These are phyloP conservation scores for Starmerella geochares DNA, from an alignment of 805 yeast species.

Conservation along the genomic window DNA sequence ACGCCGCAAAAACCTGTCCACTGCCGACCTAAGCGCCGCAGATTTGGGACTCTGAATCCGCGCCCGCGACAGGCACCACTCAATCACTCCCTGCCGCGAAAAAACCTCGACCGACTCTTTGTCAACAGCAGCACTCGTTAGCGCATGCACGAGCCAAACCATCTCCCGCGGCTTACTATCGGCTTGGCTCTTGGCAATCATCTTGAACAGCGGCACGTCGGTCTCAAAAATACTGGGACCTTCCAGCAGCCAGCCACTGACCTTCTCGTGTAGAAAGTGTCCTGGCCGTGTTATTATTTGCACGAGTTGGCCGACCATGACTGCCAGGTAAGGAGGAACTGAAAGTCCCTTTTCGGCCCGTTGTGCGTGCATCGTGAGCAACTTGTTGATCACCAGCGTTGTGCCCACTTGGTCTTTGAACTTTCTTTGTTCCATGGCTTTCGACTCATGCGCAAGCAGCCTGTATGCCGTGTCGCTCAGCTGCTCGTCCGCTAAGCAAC, in stretches of 20 bases:
- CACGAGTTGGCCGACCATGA: slow-evolving; percentile 45
- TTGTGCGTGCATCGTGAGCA: slow-evolving; percentile 7
- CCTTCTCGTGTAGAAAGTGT: slow-evolving; percentile 63
- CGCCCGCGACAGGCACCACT: slow-evolving; percentile 46
- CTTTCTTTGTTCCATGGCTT: slow-evolving; percentile 12
- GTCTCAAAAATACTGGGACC: slow-evolving; percentile 38
- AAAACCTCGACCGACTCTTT: slow-evolving; percentile 46
- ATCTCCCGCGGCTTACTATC: slow-evolving; percentile 43
- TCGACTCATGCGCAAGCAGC: slow-evolving; percentile 8
- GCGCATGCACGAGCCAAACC: slow-evolving; percentile 51
- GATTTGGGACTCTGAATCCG: slow-evolving; percentile 13
- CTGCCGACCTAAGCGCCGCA: slow-evolving; percentile 13
- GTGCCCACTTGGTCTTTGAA: slow-evolving; percentile 24
- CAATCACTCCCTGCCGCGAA: slow-evolving; percentile 48
- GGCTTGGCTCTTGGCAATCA: slow-evolving; percentile 25
- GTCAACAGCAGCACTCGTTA: slow-evolving; percentile 41
- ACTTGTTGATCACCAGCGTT: slow-evolving; percentile 21
- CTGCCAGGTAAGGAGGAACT: slow-evolving; percentile 38
- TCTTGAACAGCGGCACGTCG: slow-evolving; percentile 38
- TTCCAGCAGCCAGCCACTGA: slow-evolving; percentile 52
- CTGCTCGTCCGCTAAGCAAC: slow-evolving; percentile 4
- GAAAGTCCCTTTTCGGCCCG: not conserved
- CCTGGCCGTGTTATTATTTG: slow-evolving; percentile 58
- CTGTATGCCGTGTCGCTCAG: slow-evolving; percentile 8
- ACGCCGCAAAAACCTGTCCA: slow-evolving; percentile 15